These are phyloP conservation scores for Thielaviopsis populi DNA, from an alignment of 2,329 filamentous ascomycete species.

Conservation along the genomic window DNA sequence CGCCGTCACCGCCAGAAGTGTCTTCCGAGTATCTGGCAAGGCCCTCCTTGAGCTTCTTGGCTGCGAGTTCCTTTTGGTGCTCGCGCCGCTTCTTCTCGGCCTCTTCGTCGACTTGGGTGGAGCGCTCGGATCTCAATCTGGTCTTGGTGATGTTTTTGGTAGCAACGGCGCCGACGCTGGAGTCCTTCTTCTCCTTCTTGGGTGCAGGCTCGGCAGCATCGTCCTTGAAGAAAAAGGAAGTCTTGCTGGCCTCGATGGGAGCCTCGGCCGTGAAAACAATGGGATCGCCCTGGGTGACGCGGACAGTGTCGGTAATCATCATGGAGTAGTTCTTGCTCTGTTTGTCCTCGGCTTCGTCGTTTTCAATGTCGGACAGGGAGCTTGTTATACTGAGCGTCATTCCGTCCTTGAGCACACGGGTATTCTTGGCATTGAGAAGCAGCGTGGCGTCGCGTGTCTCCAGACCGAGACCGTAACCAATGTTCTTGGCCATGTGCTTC, in stretches of 20 bases:
- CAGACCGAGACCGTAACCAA: slow-evolving; percentile 83
- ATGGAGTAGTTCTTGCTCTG: slow-evolving; percentile 80
- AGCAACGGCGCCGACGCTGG: slow-evolving; percentile 70
- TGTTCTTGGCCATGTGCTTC: slow-evolving; percentile 84
- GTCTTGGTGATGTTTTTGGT: slow-evolving; percentile 93
- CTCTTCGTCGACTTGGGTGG: slow-evolving; percentile 77
- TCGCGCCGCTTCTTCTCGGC: slow-evolving; percentile 73
- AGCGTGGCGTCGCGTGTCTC: slow-evolving; percentile 77
- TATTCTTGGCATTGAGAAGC: slow-evolving; percentile 75
- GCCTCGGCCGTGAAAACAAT: slow-evolving; percentile 91
- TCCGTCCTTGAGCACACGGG: slow-evolving; percentile 71
- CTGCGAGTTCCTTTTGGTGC: slow-evolving; percentile 78
- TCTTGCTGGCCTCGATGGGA: slow-evolving; percentile 77
- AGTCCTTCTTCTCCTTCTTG: slow-evolving; percentile 82
- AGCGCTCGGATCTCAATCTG: slow-evolving; percentile 76
- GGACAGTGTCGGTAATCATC: slow-evolving; percentile 82
- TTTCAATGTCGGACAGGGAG: slow-evolving; percentile 78
- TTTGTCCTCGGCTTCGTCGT: slow-evolving; percentile 76
- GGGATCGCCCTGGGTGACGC: slow-evolving; percentile 63
- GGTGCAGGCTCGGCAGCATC: slow-evolving; percentile 73
- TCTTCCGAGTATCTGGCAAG: slow-evolving; percentile 74
- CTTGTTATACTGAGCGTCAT: slow-evolving; percentile 92
- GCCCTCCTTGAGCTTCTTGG: slow-evolving; percentile 82
- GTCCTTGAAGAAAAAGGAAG: slow-evolving; percentile 97
- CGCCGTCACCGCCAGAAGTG: slow-evolving; percentile 69